Evolutionary conservation across 148 eudicot genomes (phyloP).

Genomic region (Polygonum aviculare): DNA sequence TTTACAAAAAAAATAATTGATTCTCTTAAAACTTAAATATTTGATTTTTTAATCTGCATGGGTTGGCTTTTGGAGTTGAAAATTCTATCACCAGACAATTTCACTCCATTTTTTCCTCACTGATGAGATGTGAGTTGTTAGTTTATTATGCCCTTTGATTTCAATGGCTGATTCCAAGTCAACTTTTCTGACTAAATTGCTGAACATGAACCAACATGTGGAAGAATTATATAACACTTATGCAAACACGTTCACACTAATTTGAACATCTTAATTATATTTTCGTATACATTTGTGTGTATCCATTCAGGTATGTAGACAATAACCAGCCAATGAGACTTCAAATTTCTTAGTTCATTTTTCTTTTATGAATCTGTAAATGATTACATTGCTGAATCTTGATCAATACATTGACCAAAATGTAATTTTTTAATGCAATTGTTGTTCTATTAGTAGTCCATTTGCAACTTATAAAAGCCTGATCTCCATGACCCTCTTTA

Average conservation of each 20-base stretch:
- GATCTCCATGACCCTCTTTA: not conserved
- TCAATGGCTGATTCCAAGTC: not conserved
- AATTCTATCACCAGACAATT: not conserved
- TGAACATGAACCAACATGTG: not conserved
- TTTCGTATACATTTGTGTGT: not conserved
- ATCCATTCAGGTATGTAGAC: not conserved
- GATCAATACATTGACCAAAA: not conserved
- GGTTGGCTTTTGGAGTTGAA: constrained; percentile 4
- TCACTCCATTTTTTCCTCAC: not conserved
- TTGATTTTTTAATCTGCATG: not conserved
- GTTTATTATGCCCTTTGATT: not conserved
- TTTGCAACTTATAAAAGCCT: not conserved
- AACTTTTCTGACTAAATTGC: not conserved
- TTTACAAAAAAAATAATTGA: not conserved
- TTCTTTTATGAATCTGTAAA: not conserved
- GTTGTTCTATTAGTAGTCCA: not conserved
- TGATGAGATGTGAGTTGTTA: not conserved
- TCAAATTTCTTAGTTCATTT: not conserved
- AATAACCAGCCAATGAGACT: not conserved
- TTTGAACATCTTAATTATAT: not conserved
- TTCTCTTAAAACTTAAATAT: not conserved
- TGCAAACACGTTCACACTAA: not conserved
- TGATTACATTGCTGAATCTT: constrained; percentile 5
- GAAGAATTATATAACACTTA: not conserved
- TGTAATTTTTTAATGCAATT: not conserved